Conservation (phyloP, 129 eudicot species). For the Arctium minus region DNA sequence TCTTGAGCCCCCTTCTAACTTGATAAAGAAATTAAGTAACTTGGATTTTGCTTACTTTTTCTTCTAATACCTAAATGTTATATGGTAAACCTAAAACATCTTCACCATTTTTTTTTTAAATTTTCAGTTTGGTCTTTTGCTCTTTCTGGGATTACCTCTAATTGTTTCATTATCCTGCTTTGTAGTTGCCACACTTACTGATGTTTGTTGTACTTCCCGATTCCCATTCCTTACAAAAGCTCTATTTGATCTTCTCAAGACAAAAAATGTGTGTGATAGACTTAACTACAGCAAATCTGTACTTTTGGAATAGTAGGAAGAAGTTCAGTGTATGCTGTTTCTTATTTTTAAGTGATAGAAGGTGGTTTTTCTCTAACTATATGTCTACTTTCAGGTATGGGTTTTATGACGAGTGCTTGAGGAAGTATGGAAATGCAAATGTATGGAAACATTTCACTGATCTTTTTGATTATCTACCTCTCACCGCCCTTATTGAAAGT, state of each 20-base stretch:
- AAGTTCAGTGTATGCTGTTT: not conserved
- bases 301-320: not conserved
- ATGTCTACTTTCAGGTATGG: slow-evolving; percentile 64
- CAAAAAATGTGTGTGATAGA: not conserved
- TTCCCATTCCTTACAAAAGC: not conserved
- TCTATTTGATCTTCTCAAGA: not conserved
- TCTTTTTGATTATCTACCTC: slow-evolving; percentile 83
- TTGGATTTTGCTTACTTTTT: not conserved
- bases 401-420: slow-evolving; percentile 81
- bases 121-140: not conserved
- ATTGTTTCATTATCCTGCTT: not conserved
- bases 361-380: slow-evolving; percentile 4
- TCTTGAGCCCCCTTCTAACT: not conserved
- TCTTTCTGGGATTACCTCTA: not conserved
- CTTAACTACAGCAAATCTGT: not conserved
- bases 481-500: slow-evolving; percentile 85
- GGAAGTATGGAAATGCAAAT: slow-evolving; percentile 85
- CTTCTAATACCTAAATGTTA: not conserved
- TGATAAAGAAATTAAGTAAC: not conserved
- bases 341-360: not conserved
- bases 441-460: slow-evolving; percentile 87
- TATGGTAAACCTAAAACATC: not conserved
- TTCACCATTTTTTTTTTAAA: not conserved
- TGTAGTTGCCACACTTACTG: not conserved
- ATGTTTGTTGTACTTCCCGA: not conserved